Conservation (phyloP, 345 rosid genomes). For the Populus alba region DNA sequence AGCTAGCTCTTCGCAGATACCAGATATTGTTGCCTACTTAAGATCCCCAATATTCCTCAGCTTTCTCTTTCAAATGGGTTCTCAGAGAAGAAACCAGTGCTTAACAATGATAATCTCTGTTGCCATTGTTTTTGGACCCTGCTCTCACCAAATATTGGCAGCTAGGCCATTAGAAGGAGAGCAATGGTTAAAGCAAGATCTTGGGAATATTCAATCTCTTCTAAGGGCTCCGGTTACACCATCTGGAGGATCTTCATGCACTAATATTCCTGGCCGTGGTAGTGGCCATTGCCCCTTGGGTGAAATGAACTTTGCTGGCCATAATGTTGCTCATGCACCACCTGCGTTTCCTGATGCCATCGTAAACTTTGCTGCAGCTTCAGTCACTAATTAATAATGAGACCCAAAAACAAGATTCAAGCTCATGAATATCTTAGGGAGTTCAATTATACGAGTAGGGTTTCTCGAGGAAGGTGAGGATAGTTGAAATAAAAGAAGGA, state of each 20-base stretch:
- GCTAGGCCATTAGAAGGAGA: conserved; percentile 30
- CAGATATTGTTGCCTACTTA: not conserved
- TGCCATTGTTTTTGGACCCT: not conserved
- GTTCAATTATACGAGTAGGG: not conserved
- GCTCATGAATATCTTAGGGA: conserved; percentile 1
- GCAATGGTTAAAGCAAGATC: not conserved
- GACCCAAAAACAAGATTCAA: conserved; percentile 7
- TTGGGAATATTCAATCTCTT: conserved; percentile 30
- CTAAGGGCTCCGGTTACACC: conserved; percentile 40
- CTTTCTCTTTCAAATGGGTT: conserved; percentile 6
- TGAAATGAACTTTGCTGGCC: conserved; percentile 25
- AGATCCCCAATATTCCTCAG: not conserved
- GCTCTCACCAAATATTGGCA: conserved; percentile 15
- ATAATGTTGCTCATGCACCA: not conserved
- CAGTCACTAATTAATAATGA: conserved; percentile 3
- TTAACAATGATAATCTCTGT: not conserved
- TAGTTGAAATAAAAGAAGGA: not conserved
- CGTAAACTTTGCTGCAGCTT: conserved; percentile 1
- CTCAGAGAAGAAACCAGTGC: not conserved
- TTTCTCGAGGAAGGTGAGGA: not conserved
- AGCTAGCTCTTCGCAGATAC: not conserved
- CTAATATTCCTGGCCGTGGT: conserved; percentile 24
- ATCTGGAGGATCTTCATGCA: conserved; percentile 29
- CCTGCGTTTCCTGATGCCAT: conserved; percentile 16
- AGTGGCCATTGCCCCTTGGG: conserved; percentile 32